phyloP scores from a whole-genome alignment of 2,329 filamentous ascomycete genomes.

The Fusarium buxicola region DNA sequence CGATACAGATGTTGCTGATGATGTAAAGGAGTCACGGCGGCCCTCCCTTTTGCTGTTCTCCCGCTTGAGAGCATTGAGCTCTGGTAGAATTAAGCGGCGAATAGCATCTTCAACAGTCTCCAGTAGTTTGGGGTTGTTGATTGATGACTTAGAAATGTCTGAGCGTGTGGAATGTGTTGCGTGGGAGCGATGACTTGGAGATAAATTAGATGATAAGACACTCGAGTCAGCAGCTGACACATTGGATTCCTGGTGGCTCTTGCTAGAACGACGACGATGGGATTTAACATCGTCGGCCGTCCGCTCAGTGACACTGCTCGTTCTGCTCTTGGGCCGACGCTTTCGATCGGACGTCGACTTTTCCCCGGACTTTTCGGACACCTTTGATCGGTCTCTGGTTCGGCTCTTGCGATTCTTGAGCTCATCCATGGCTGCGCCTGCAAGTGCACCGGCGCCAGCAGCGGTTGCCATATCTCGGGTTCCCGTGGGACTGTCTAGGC shows the following conservation, averaged over 20 bases:
- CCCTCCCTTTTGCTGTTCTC: conserved; percentile 84
- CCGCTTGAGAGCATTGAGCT: conserved; percentile 90
- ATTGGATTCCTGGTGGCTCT: conserved; percentile 63
- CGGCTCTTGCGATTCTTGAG: conserved; percentile 59
- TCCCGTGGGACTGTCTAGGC: conserved; percentile 56
- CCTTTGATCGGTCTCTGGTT: conserved; percentile 57
- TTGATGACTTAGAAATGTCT: conserved; percentile 73
- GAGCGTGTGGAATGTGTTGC: conserved; percentile 66
- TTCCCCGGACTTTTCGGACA: conserved; percentile 56
- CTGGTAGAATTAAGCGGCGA: conserved; percentile 87
- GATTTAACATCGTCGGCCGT: conserved; percentile 60
- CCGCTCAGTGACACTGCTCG: conserved; percentile 62
- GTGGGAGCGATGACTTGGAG: conserved; percentile 66
- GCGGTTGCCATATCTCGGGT: conserved; percentile 53
- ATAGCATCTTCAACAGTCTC: conserved; percentile 96
- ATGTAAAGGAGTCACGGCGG: conserved; percentile 72
- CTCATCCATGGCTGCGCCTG: conserved; percentile 57
- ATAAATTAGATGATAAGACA: conserved; percentile 64
- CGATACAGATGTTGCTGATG: conserved; percentile 66
- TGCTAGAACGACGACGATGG: conserved; percentile 63
- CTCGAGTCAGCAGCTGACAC: conserved; percentile 67
- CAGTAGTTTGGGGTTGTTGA: conserved; percentile 91
- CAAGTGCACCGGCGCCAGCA: conserved; percentile 49
- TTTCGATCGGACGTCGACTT: conserved; percentile 61
- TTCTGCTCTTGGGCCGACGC: conserved; percentile 60